These are phyloP conservation scores for Danielia reshetovae DNA, from an alignment of 805 yeast species.

Conservation along the genomic window DNA sequence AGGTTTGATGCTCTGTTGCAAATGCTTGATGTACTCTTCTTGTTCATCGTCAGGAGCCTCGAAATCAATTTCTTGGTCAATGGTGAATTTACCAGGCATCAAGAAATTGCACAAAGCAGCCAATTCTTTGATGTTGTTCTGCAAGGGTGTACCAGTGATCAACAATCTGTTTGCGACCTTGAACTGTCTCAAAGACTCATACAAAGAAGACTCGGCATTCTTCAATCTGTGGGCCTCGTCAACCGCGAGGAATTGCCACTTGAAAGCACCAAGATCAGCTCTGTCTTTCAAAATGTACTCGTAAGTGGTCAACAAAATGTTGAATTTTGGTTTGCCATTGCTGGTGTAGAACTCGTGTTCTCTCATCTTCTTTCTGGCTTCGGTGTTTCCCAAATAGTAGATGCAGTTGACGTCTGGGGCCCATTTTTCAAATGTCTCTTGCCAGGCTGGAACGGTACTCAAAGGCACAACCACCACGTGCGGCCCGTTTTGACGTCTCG, in stretches of 20 bases:
- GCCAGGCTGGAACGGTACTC: slow-evolving; percentile 98
- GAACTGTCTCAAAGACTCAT: slow-evolving; percentile 81
- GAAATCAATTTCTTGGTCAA: slow-evolving; percentile 93
- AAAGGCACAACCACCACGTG: slow-evolving; percentile 94
- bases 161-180: slow-evolving; percentile 79
- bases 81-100: slow-evolving; percentile 90
- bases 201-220: slow-evolving; percentile 88
- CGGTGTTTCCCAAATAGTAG: slow-evolving; percentile 88
- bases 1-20: slow-evolving; percentile 84
- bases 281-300: slow-evolving; percentile 94
- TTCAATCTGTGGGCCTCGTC: slow-evolving; percentile 98
- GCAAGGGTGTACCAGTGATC: slow-evolving; percentile 97
- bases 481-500: slow-evolving; percentile 96
- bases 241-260: slow-evolving; percentile 96
- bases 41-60: slow-evolving; percentile 84
- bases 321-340: slow-evolving; percentile 78
- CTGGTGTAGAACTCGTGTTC: slow-evolving; percentile 75
- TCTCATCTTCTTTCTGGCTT: slow-evolving; percentile 76
- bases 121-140: slow-evolving; percentile 89
- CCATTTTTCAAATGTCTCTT: slow-evolving; percentile 97
- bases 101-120: slow-evolving; percentile 93
- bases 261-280: slow-evolving; percentile 69
- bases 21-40: slow-evolving; percentile 80
- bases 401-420: slow-evolving; percentile 93
- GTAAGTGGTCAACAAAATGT: slow-evolving; percentile 88